Percentiles rank a stretch among this genome's conserved stretches.
These are phyloP conservation scores for Annulohypoxylon nitens DNA, from an alignment of 495 filamentous ascomycete species.

Conservation along the genomic window DNA sequence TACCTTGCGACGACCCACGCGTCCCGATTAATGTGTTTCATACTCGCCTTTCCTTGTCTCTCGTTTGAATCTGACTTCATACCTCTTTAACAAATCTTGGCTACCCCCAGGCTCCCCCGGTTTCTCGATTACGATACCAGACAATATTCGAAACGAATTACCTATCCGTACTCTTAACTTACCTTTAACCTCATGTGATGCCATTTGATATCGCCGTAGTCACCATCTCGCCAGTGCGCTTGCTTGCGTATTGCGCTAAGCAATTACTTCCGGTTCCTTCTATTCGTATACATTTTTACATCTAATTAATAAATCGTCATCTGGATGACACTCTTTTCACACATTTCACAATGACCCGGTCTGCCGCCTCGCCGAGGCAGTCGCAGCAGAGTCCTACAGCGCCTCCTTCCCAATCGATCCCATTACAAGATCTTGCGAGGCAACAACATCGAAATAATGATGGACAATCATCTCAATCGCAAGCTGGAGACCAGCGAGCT, in stretches of 20 bases:
- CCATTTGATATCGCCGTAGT: slow-evolving; percentile 36
- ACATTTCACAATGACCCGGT: slow-evolving; percentile 47
- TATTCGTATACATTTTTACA: slow-evolving; percentile 20
- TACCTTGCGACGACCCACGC: slow-evolving; percentile 39
- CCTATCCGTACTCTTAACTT: slow-evolving; percentile 9
- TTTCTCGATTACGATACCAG: slow-evolving; percentile 27
- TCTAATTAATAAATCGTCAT: slow-evolving; percentile 40
- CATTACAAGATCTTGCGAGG: slow-evolving; percentile 82
- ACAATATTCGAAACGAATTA: slow-evolving; percentile 37
- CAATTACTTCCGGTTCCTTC: slow-evolving; percentile 22
- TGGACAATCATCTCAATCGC: slow-evolving; percentile 43
- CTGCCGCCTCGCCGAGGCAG: slow-evolving; percentile 51
- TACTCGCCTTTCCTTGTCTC: slow-evolving; percentile 42
- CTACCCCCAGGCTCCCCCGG: slow-evolving; percentile 9
- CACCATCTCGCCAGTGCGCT: slow-evolving; percentile 39
- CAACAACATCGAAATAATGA: slow-evolving; percentile 62
- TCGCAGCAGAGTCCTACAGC: slow-evolving; percentile 47
- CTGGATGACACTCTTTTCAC: slow-evolving; percentile 44
- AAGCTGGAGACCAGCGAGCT: slow-evolving; percentile 49
- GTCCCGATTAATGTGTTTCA: slow-evolving; percentile 49
- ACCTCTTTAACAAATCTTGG: slow-evolving; percentile 22
- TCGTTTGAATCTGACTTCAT: slow-evolving; percentile 37
- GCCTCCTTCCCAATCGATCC: slow-evolving; percentile 77
- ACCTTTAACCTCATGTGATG: slow-evolving; percentile 37
- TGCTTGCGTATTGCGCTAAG: slow-evolving; percentile 41